Conservation (phyloP, 805 yeast species). For the Yarrowia keelungensis region DNA sequence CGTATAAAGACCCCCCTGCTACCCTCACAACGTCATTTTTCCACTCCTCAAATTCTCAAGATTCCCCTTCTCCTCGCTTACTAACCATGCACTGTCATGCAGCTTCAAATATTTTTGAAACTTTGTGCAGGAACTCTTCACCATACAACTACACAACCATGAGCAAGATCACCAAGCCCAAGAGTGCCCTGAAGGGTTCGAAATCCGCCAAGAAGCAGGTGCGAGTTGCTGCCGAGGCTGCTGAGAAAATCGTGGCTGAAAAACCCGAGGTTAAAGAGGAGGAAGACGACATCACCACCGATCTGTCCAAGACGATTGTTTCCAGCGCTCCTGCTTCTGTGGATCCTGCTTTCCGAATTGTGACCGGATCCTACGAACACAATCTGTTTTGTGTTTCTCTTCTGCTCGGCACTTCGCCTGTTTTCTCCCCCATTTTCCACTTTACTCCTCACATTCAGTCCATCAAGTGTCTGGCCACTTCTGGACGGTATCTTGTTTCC, state of each 20-base stretch:
- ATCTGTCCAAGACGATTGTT: not conserved
- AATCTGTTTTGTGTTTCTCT: slow-evolving; percentile 83
- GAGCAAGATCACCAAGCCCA: slow-evolving; percentile 36
- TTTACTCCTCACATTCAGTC: slow-evolving; percentile 93
- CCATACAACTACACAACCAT: not conserved
- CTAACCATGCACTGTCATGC: slow-evolving; percentile 5
- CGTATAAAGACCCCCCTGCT: too few relatives aligned
- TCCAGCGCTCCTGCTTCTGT: not conserved
- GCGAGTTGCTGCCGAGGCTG: slow-evolving; percentile 9
- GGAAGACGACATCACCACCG: not conserved
- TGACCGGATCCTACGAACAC: slow-evolving; percentile 97
- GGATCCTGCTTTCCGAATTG: slow-evolving; percentile 60
- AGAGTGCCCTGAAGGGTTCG: slow-evolving; percentile 29
- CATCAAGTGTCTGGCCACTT: slow-evolving; percentile 81
- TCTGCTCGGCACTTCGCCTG: slow-evolving; percentile 53
- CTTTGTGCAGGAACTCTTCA: not conserved
- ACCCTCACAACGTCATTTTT: too few relatives aligned
- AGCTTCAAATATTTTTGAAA: slow-evolving; percentile 27
- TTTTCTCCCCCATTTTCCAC: slow-evolving; percentile 93
- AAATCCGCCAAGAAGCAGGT: slow-evolving; percentile 28
- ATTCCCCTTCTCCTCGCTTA: not conserved
- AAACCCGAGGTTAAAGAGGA: not conserved
- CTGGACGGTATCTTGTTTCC: slow-evolving; percentile 84
- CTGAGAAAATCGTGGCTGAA: slow-evolving; percentile 5
- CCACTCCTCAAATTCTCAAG: too few relatives aligned